Evolutionary conservation across 1,284 basidiomycete genomes (phyloP).

Genomic region (Volvariella volvacea): DNA sequence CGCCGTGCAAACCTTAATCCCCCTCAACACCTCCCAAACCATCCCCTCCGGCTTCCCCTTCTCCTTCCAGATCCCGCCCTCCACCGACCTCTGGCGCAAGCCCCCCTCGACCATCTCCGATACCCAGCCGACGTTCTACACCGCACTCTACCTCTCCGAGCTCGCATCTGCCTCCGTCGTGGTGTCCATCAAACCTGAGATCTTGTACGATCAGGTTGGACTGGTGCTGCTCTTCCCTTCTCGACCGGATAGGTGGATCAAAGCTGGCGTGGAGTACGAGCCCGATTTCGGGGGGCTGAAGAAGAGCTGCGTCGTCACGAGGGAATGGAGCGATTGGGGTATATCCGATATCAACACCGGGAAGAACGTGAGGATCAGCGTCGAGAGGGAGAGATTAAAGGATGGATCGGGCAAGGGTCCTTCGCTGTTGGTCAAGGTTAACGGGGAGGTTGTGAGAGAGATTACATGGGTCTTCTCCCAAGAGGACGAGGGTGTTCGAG

Average conservation of each 20-base stretch:
- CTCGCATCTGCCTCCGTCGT: background rate
- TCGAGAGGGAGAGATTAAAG: background rate
- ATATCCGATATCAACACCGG: background rate
- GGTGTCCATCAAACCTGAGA: background rate
- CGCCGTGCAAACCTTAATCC: background rate
- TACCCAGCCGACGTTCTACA: background rate
- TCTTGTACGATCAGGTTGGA: background rate
- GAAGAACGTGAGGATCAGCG: background rate
- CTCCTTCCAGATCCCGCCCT: background rate
- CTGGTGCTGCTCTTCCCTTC: background rate
- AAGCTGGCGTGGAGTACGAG: background rate
- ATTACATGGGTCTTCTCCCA: background rate
- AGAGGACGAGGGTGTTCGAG: background rate
- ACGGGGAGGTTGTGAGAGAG: background rate
- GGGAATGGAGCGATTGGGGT: conserved; percentile 1
- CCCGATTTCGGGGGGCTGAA: background rate
- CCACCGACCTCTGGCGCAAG: background rate
- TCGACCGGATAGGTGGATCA: background rate
- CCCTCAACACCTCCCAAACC: background rate
- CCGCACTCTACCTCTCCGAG: background rate
- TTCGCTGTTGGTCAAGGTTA: background rate
- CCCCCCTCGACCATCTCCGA: background rate
- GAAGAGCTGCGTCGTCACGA: background rate
- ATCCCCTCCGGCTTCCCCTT: background rate
- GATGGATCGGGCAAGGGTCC: background rate